Evolutionary conservation across 2,329 filamentous ascomycete species (phyloP).

Genomic region (Calonectria honghensis): DNA sequence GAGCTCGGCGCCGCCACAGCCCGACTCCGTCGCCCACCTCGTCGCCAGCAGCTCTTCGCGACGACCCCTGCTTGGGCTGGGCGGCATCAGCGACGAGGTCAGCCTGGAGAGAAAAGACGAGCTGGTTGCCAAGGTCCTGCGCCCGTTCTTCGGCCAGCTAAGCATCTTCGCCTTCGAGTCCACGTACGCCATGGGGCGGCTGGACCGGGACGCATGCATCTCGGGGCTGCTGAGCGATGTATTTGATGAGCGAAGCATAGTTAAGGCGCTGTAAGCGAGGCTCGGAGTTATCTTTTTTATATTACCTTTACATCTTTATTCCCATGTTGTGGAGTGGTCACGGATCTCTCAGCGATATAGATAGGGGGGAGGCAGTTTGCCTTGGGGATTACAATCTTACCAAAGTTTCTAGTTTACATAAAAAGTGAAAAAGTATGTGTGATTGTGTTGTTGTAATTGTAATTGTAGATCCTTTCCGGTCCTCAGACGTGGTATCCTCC

Average conservation of each 20-base stretch:
- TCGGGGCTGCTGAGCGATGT: slow-evolving; percentile 81
- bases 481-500: slow-evolving; percentile 8
- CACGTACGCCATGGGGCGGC: slow-evolving; percentile 86
- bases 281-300: slow-evolving; percentile 21
- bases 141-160: slow-evolving; percentile 92
- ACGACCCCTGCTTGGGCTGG: slow-evolving; percentile 70
- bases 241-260: slow-evolving; percentile 85
- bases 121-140: slow-evolving; percentile 84
- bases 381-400: slow-evolving; percentile 3
- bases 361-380: neutral
- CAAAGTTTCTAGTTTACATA: slow-evolving; percentile 4
- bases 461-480: neutral
- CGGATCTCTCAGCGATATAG: neutral
- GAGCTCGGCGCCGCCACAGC: slow-evolving; percentile 57
- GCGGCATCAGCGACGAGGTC: slow-evolving; percentile 74
- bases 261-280: slow-evolving; percentile 71
- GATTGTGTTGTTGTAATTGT: neutral
- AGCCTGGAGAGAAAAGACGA: slow-evolving; percentile 77
- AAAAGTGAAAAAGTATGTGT: neutral
- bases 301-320: neutral
- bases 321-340: neutral
- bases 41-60: slow-evolving; percentile 61
- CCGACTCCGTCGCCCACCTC: slow-evolving; percentile 62
- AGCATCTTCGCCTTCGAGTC: slow-evolving; percentile 96
- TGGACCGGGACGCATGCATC: slow-evolving; percentile 80